phyloP scores from a whole-genome alignment of 352 stramenopile genomes.

The Pythium sp. region DNA sequence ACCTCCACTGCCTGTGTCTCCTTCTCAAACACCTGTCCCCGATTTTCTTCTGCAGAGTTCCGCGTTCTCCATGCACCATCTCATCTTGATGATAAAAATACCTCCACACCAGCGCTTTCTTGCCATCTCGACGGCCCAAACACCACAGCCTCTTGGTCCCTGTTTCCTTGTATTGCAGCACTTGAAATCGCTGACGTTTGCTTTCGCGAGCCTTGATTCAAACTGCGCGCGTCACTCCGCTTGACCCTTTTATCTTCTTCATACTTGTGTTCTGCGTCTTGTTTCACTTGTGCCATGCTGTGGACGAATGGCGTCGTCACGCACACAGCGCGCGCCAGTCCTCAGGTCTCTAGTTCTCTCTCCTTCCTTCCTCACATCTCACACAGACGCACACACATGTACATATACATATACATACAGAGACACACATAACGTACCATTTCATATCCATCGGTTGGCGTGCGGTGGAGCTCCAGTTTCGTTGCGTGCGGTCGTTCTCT shows the following conservation, averaged over 20 bases:
- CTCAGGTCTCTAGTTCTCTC: neutral
- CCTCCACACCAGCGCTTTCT: too few relatives aligned
- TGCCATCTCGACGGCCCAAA: neutral
- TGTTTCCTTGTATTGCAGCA: too few relatives aligned
- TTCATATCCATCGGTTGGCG: conserved; percentile 42
- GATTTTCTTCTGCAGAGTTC: neutral
- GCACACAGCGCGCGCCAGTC: neutral
- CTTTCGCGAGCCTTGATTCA: too few relatives aligned
- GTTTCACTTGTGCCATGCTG: neutral
- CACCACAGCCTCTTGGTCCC: neutral
- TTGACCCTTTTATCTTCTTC: neutral
- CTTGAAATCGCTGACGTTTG: too few relatives aligned
- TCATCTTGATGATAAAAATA: neutral
- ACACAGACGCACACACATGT: neutral
- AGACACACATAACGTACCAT: conserved; percentile 29
- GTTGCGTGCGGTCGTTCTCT: conserved; percentile 15
- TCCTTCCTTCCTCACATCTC: neutral
- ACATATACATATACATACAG: neutral
- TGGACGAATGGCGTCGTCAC: neutral
- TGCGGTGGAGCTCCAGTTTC: conserved; percentile 42
- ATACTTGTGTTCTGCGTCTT: neutral
- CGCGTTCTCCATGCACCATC: neutral
- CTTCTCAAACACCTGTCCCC: neutral
- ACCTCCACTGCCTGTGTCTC: neutral
- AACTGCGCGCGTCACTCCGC: neutral